phyloP scores from a whole-genome alignment of 768 basidiomycete species.

The Trametes coccinea region DNA sequence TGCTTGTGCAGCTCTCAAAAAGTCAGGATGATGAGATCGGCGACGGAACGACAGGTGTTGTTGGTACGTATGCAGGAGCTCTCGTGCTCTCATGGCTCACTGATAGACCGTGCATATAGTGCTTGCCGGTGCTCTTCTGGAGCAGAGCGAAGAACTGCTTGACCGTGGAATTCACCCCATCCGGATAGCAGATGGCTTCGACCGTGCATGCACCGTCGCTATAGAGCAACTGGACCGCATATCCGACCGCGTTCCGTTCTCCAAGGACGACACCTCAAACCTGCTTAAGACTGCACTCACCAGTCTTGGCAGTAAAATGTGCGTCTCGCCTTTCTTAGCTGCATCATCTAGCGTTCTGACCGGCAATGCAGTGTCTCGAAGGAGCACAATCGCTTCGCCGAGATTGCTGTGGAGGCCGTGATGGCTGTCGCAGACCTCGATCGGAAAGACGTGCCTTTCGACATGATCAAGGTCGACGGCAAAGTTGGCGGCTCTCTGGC shows the following conservation, averaged over 20 bases:
- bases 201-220: conserved; percentile 89
- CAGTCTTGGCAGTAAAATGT: conserved; percentile 98
- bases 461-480: conserved; percentile 98
- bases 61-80: conserved; percentile 61
- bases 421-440: conserved; percentile 93
- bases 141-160: conserved; percentile 93
- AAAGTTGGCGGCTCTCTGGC: conserved; percentile 97
- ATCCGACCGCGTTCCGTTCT: conserved; percentile 87
- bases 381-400: conserved; percentile 91
- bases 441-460: conserved; percentile 93
- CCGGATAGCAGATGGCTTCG: conserved; percentile 98
- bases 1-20: conserved; percentile 94
- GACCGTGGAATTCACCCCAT: conserved; percentile 99
- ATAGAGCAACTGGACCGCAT: conserved; percentile 89
- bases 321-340: conserved; percentile 28
- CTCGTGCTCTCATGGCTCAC: not conserved
- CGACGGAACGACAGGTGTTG: conserved; percentile 98
- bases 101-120: conserved; percentile 48
- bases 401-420: conserved; percentile 98
- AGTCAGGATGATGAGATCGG: conserved; percentile 99
- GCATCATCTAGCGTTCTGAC: conserved; percentile 2
- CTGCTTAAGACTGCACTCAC: conserved; percentile 95
- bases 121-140: conserved; percentile 94
- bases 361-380: conserved; percentile 79
- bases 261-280: conserved; percentile 78